Base-by-base conservation (phyloP, 2,329 filamentous ascomycete species). In the Scortechinia acanthostroma region DNA sequence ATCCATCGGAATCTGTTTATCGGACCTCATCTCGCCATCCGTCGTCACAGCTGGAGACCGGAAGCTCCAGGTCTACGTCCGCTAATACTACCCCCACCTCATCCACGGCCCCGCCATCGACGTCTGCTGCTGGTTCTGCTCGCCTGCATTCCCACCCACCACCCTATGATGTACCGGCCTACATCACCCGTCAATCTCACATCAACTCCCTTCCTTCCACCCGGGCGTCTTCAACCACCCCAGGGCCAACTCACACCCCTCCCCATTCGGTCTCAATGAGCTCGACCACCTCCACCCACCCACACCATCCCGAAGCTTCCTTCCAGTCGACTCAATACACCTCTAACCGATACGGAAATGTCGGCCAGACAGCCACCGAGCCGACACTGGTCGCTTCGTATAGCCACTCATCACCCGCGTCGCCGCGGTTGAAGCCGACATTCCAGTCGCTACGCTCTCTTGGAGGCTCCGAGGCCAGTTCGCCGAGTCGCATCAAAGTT, bases 401-500 rank as follows among this genome's bases (percentile, higher is more conserved):
- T 10, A 30, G 25, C 25, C n/a, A 30, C 25, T 30, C 35, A 6
- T 40, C 35, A 6, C 35, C 35, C 10, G 35, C 10, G 17, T 40
- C 35, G 6, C 17, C 35, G 14, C 35, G 35, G 6, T 17, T 40
- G 17, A 13, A 10, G 20, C 35, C 35, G 10, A 10, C 35, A 13
- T 10, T 10, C 17, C 35, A 17, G 6, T 19, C 35, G 20, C 6
- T 40, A 17, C 17, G 17, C 13, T 40, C 35, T 10, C 17, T 19
- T 6, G 25, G 10, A 30, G 17, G 17, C 6, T 40, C 35, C 6
- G 35, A 40, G 17, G 10, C 35, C 6, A 40, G 35, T 6, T 40
- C 35, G 6, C 35, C 35, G 6, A 40, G 17, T 40, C 35, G 10
- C 14, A 85, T 88, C 58, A 81, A 82, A 60, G 77, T 88, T 23